Evolutionary conservation across 78 protist species (phyloP).

Genomic region (Monosiga brevicollis): DNA sequence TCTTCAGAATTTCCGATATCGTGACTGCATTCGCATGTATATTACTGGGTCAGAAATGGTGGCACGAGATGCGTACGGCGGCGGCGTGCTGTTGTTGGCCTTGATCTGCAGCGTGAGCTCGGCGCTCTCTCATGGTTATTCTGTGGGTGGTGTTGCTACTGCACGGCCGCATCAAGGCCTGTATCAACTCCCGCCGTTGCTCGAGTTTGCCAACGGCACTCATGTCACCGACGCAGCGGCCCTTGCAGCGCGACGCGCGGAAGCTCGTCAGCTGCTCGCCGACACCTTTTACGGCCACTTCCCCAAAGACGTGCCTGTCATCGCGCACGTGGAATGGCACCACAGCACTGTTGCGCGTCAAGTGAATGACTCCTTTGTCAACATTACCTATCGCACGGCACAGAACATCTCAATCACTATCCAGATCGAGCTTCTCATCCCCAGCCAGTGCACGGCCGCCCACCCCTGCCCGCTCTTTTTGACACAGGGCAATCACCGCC

Average conservation of each 20-base stretch:
- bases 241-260: background rate
- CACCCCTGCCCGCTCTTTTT: slow-evolving; percentile 9
- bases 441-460: background rate
- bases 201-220: slow-evolving; percentile 12
- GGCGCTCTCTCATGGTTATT: too few species aligned
- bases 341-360: background rate
- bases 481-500: slow-evolving; percentile 15
- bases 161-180: too few species aligned
- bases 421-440: background rate
- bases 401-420: background rate
- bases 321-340: background rate
- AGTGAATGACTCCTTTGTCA: background rate
- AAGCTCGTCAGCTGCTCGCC: background rate
- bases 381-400: background rate
- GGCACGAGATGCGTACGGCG: too few species aligned
- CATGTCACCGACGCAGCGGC: background rate
- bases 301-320: background rate
- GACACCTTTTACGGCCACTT: background rate
- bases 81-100: too few species aligned
- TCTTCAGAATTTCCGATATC: too few species aligned
- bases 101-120: too few species aligned
- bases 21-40: too few species aligned
- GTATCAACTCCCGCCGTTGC: background rate
- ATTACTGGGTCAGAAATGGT: too few species aligned
- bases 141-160: too few species aligned